Percentiles rank a stretch among this genome's conserved stretches.
These are phyloP conservation scores for Lenzites betulinus DNA, from an alignment of 768 basidiomycete genomes.

Conservation along the genomic window DNA sequence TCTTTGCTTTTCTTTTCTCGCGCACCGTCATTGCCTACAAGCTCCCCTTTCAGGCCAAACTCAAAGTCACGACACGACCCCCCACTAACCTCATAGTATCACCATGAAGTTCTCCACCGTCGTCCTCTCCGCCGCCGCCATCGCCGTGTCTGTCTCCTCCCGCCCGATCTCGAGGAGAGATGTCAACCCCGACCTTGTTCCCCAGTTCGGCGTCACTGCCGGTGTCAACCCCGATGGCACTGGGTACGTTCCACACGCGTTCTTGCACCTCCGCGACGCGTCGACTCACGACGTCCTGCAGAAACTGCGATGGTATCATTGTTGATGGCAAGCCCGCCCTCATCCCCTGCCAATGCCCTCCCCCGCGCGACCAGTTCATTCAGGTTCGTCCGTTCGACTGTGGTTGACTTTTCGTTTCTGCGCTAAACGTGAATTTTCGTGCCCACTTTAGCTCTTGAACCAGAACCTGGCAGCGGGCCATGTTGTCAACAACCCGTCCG, in stretches of 20 bases:
- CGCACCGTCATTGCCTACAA: conserved; percentile 13
- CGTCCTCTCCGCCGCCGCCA: conserved; percentile 34
- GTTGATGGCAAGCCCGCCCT: conserved; percentile 27
- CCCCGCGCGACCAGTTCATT: conserved; percentile 29
- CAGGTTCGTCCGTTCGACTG: neutral
- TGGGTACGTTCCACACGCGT: conserved; percentile 21
- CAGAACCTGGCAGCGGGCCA: conserved; percentile 44
- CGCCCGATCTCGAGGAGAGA: conserved; percentile 46
- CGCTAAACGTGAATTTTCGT: neutral
- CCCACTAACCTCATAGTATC: neutral
- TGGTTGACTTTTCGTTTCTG: too few relatives aligned
- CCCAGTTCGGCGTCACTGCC: conserved; percentile 35
- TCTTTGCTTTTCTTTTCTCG: conserved; percentile 1
- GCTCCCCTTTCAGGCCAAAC: neutral
- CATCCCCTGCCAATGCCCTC: conserved; percentile 43
- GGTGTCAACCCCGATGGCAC: conserved; percentile 37
- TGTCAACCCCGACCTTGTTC: conserved; percentile 43
- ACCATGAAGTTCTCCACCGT: conserved; percentile 39
- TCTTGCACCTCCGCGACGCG: neutral
- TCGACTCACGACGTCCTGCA: neutral
- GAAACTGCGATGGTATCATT: conserved; percentile 30
- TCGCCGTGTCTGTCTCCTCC: conserved; percentile 42
- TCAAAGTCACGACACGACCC: neutral
- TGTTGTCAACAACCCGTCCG: conserved; percentile 43
- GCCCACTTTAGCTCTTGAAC: conserved; percentile 34